Conservation (phyloP, 2,329 filamentous ascomycete species). For the Monilinia fructicola region DNA sequence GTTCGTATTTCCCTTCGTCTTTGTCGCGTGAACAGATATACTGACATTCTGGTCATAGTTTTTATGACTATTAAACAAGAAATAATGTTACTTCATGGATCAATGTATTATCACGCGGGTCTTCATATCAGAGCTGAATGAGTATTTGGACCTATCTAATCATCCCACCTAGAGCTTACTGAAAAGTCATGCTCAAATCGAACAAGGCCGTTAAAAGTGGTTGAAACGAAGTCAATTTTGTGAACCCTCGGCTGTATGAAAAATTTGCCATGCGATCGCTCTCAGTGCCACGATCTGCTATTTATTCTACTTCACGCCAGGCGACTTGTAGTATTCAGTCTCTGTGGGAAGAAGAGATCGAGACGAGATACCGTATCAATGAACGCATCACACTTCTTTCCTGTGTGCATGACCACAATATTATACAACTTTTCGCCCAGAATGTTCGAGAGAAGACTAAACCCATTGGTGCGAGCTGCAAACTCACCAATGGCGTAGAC, state of each 20-base stretch:
- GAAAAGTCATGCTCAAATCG: neutral
- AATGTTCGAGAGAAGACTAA: accelerated
- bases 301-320: neutral
- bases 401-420: neutral
- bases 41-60: slow-evolving; percentile 33
- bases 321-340: neutral
- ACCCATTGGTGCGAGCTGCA: neutral
- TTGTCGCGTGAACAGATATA: neutral
- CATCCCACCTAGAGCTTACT: neutral
- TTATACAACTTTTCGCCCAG: neutral
- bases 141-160: neutral
- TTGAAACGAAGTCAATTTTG: neutral
- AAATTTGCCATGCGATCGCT: neutral
- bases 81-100: neutral
- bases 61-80: slow-evolving; percentile 39
- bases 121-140: neutral
- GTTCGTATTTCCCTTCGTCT: slow-evolving; percentile 29
- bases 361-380: neutral
- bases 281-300: neutral
- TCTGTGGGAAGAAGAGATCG: too few species aligned
- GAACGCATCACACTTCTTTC: neutral
- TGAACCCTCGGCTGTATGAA: neutral
- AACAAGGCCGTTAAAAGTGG: neutral
- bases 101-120: neutral
- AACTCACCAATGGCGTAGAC: neutral